Evolutionary conservation across 768 basidiomycete species (phyloP).

Genomic region (Tylopilus rubrobrunneus): DNA sequence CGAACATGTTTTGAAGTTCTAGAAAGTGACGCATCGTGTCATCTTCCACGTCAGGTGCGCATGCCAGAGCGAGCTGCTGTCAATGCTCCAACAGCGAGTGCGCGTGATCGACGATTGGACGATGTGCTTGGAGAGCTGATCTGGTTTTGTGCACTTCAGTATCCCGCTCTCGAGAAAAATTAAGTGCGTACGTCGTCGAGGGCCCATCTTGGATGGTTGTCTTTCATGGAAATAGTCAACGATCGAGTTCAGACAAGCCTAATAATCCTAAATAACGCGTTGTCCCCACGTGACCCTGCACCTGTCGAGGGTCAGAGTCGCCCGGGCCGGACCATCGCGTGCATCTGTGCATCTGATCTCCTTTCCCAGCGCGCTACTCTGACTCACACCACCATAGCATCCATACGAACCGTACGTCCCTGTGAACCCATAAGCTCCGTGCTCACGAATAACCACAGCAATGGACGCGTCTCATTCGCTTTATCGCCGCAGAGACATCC

Average conservation of each 20-base stretch:
- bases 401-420: slow-evolving; percentile 50
- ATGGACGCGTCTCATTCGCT: slow-evolving; percentile 81
- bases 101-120: slow-evolving; percentile 45
- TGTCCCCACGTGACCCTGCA: slow-evolving; percentile 32
- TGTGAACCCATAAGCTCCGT: neutral
- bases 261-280: too few relatives aligned
- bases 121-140: slow-evolving; percentile 61
- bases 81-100: slow-evolving; percentile 57
- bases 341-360: too few relatives aligned
- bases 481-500: slow-evolving; percentile 71
- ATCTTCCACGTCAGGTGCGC: slow-evolving; percentile 39
- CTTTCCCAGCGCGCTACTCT: neutral
- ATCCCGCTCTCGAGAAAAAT: neutral
- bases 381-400: slow-evolving; percentile 43
- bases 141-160: slow-evolving; percentile 36
- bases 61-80: slow-evolving; percentile 48
- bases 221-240: slow-evolving; percentile 37
- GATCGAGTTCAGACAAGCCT: too few relatives aligned
- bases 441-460: slow-evolving; percentile 15
- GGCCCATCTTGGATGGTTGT: slow-evolving; percentile 52
- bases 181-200: slow-evolving; percentile 60
- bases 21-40: slow-evolving; percentile 53
- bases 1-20: slow-evolving; percentile 72
- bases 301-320: too few relatives aligned
- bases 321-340: neutral